Evolutionary conservation across 495 filamentous ascomycete genomes (phyloP).

Genomic region (Tetracladium marchalianum): DNA sequence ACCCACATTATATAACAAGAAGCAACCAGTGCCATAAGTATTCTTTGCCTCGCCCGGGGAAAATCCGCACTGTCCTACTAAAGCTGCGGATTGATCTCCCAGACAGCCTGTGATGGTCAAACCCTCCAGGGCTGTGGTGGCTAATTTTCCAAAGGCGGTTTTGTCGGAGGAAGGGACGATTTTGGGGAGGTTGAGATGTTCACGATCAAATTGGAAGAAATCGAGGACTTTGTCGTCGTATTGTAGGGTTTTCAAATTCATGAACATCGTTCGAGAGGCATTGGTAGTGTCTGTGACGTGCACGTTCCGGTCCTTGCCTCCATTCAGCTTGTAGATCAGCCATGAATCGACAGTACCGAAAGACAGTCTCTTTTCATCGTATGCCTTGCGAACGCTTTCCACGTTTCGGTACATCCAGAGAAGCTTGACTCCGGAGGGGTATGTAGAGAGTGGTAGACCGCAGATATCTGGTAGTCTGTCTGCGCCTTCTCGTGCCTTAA

Average conservation of each 20-base stretch:
- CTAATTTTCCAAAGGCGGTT: slow-evolving; percentile 62
- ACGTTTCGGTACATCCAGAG: slow-evolving; percentile 75
- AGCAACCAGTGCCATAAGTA: slow-evolving; percentile 94
- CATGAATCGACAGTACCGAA: slow-evolving; percentile 95
- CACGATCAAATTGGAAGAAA: slow-evolving; percentile 73
- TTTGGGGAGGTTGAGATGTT: slow-evolving; percentile 68
- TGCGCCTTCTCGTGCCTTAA: slow-evolving; percentile 56
- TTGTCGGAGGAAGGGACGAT: slow-evolving; percentile 81
- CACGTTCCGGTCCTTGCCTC: slow-evolving; percentile 54
- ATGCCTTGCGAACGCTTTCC: slow-evolving; percentile 60
- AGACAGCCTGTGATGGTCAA: slow-evolving; percentile 78
- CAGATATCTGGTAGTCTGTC: slow-evolving; percentile 66
- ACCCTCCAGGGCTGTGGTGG: slow-evolving; percentile 58
- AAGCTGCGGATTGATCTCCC: slow-evolving; percentile 84
- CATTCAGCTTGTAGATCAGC: slow-evolving; percentile 86
- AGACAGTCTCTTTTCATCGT: slow-evolving; percentile 68
- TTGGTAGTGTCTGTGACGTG: slow-evolving; percentile 89
- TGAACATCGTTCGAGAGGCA: slow-evolving; percentile 92
- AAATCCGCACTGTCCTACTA: slow-evolving; percentile 90
- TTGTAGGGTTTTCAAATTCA: slow-evolving; percentile 78
- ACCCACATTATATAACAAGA: slow-evolving; percentile 91
- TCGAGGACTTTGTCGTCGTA: slow-evolving; percentile 75
- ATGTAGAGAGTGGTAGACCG: slow-evolving; percentile 85
- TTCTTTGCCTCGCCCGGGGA: slow-evolving; percentile 84
- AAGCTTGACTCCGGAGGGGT: slow-evolving; percentile 85